Conservation (phyloP, 371 early-diverging fungal species). For the Rhizopus microsporus region DNA sequence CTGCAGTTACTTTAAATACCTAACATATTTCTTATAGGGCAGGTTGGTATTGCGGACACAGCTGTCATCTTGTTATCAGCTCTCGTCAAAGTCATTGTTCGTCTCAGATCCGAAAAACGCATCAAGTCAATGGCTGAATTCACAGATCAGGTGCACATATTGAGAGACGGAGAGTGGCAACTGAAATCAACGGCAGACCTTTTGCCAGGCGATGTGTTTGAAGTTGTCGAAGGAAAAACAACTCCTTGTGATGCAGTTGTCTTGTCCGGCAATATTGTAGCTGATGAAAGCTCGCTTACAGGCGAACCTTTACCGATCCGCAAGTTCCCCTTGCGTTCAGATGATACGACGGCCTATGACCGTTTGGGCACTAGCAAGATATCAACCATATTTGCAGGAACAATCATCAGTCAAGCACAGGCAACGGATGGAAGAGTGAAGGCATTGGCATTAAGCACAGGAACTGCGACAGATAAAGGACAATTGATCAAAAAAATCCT, state of each 20-base stretch:
- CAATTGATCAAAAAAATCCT: conserved; percentile 75
- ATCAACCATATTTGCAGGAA: conserved; percentile 56
- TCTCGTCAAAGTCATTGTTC: conserved; percentile 68
- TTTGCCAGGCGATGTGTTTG: conserved; percentile 77
- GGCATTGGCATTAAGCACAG: conserved; percentile 69
- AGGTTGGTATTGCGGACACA: conserved; percentile 75
- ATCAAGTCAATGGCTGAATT: conserved; percentile 72
- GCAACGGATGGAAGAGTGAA: conserved; percentile 33
- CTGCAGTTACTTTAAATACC: neutral
- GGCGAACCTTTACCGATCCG: conserved; percentile 66
- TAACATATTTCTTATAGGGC: conserved; percentile 34
- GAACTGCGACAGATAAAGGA: conserved; percentile 76
- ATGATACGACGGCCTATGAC: conserved; percentile 35
- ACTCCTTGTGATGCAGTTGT: conserved; percentile 73
- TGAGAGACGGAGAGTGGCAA: conserved; percentile 56
- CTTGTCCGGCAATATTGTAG: conserved; percentile 68
- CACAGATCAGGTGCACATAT: conserved; percentile 47
- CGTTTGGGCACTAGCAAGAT: conserved; percentile 51
- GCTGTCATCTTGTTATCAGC: conserved; percentile 72
- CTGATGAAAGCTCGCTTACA: conserved; percentile 75
- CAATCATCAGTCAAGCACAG: conserved; percentile 47
- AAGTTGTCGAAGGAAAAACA: conserved; percentile 53
- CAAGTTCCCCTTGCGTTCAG: conserved; percentile 56
- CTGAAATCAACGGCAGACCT: conserved; percentile 54
- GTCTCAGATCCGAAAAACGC: conserved; percentile 61